Conservation (phyloP, 2,329 filamentous ascomycete species). For the Cladorrhinum sp. region DNA sequence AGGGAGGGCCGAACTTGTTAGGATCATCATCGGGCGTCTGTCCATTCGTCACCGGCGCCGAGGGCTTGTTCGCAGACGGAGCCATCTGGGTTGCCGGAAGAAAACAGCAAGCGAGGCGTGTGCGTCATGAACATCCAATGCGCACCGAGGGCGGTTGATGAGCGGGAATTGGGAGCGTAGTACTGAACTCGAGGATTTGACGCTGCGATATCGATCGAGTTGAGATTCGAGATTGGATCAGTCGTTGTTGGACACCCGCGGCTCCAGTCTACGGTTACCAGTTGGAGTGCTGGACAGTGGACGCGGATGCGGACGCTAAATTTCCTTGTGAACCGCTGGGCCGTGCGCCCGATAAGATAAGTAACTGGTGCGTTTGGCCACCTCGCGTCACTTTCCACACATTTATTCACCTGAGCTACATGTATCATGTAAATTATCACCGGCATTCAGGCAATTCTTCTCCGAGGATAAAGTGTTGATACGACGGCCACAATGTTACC, state of each 20-base stretch:
- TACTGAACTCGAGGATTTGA: too few relatives aligned
- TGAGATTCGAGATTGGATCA: neutral
- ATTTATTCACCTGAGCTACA: too few relatives aligned
- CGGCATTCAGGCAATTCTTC: too few relatives aligned
- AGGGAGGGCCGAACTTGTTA: conserved; percentile 23
- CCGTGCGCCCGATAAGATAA: neutral
- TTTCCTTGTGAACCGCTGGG: neutral
- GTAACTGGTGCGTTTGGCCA: too few relatives aligned
- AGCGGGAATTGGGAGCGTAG: neutral
- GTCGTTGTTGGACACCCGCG: too few relatives aligned
- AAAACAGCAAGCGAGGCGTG: neutral
- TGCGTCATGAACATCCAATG: neutral
- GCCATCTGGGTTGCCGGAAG: conserved; percentile 18
- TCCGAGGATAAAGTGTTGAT: too few relatives aligned
- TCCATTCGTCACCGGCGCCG: conserved; percentile 10
- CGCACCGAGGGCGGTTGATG: too few relatives aligned
- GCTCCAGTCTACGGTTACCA: too few relatives aligned
- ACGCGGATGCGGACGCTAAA: neutral
- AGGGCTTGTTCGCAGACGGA: conserved; percentile 16
- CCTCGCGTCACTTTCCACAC: too few relatives aligned
- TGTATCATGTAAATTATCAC: too few relatives aligned
- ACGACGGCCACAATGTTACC: too few relatives aligned
- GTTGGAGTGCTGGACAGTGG: neutral
- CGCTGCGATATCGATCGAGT: too few relatives aligned
- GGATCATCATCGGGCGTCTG: conserved; percentile 9